phyloP scores from a whole-genome alignment of 2,329 filamentous ascomycete genomes.

The Rutstroemia sp. region DNA sequence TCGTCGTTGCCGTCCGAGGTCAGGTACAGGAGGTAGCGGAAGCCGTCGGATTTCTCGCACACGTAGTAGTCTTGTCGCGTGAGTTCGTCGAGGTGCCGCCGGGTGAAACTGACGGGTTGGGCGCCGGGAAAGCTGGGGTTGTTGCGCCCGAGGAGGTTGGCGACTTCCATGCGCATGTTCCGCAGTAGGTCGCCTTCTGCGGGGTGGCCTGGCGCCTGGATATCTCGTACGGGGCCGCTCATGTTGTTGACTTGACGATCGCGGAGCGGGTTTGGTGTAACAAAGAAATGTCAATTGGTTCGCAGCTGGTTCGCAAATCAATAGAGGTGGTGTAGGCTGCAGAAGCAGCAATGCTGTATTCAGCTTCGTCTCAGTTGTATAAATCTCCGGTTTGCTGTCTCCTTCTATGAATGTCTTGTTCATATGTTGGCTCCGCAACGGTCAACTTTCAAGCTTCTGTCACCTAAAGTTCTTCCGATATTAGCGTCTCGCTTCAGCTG shows the following conservation, averaged over 20 bases:
- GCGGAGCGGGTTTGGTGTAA: too few relatives aligned
- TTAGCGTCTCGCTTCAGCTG: not conserved
- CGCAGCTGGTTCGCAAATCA: too few relatives aligned
- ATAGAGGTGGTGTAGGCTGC: too few relatives aligned
- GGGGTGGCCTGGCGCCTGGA: constrained; percentile 58
- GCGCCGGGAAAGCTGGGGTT: constrained; percentile 74
- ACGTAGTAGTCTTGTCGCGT: constrained; percentile 86
- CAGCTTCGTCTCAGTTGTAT: not conserved
- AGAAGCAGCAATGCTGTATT: too few relatives aligned
- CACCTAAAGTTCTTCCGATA: not conserved
- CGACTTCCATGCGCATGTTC: constrained; percentile 65
- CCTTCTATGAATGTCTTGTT: not conserved
- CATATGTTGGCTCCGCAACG: not conserved
- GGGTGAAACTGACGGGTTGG: constrained; percentile 87
- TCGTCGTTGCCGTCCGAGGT: constrained; percentile 60
- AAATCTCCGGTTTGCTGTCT: not conserved
- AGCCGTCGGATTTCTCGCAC: constrained; percentile 96
- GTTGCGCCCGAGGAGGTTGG: constrained; percentile 62
- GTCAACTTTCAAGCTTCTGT: not conserved
- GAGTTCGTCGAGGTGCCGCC: constrained; percentile 76
- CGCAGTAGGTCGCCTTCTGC: constrained; percentile 53
- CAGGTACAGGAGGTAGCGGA: constrained; percentile 90
- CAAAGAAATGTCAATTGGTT: too few relatives aligned
- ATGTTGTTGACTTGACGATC: constrained; percentile 5
- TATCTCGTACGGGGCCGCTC: constrained; percentile 25